Conservation (phyloP, 208 protist species). For the Acanthamoeba lenticulata region DNA sequence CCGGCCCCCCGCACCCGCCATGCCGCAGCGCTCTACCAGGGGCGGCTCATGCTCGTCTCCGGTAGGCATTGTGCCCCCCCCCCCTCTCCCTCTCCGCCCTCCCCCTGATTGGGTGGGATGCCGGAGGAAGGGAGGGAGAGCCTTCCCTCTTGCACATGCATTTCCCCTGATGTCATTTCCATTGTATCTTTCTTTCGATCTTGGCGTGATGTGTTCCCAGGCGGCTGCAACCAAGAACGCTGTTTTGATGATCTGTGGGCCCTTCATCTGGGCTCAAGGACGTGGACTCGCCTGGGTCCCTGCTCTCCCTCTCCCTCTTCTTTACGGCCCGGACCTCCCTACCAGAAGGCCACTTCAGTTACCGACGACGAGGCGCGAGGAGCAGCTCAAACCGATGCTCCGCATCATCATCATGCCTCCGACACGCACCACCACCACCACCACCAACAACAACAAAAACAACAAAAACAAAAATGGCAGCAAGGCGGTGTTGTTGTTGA, state of each 20-base stretch:
- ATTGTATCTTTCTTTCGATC: too few relatives aligned
- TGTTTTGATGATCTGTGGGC: slow-evolving; percentile 25
- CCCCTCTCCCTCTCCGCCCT: background rate
- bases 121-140: too few relatives aligned
- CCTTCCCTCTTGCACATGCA: too few relatives aligned
- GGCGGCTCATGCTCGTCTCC: background rate
- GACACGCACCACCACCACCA: too few relatives aligned
- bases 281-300: background rate
- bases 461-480: too few relatives aligned
- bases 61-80: background rate
- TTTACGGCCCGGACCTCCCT: too few relatives aligned
- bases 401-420: too few relatives aligned
- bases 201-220: background rate
- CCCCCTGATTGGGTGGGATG: background rate
- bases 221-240: background rate
- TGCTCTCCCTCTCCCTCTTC: background rate
- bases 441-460: too few relatives aligned
- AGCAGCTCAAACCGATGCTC: too few relatives aligned
- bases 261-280: background rate
- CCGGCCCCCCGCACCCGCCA: background rate
- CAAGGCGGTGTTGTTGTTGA: too few relatives aligned
- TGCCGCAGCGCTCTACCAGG: background rate
- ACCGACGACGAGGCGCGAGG: background rate
- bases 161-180: too few relatives aligned
- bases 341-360: background rate